phyloP scores from a whole-genome alignment of 371 early-diverging fungal species.

The Sporodiniella umbellata region DNA sequence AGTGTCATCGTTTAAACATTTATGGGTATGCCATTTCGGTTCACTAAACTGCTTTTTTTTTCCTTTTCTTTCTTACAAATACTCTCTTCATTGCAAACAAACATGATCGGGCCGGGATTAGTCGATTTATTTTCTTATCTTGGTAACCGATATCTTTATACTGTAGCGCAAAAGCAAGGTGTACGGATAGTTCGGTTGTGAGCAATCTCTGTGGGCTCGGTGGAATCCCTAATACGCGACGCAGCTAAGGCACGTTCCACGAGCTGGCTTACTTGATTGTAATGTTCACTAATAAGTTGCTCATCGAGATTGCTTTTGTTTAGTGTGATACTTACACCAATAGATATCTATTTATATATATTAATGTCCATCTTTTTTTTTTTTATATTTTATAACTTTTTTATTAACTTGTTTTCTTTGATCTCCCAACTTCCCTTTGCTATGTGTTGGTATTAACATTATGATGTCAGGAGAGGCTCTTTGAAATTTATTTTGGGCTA shows the following conservation, averaged over 20 bases:
- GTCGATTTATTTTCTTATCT: conserved; percentile 8
- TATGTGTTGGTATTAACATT: conserved; percentile 5
- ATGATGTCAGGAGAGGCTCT: conserved; percentile 4
- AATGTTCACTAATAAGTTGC: conserved; percentile 6
- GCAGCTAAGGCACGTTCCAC: conserved; percentile 7
- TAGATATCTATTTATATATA: background rate
- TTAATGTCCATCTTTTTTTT: conserved; percentile 5
- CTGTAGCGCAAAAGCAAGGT: conserved; percentile 9
- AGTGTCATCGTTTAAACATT: conserved; percentile 2
- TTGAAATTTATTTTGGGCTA: conserved; percentile 4
- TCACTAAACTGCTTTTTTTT: conserved; percentile 2
- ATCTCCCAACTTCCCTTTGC: background rate
- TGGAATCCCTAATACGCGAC: conserved; percentile 11
- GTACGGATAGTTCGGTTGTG: conserved; percentile 12
- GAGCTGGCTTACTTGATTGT: conserved; percentile 8
- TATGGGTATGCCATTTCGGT: conserved; percentile 1
- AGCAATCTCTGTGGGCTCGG: conserved; percentile 11
- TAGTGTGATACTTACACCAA: background rate
- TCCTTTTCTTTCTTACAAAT: conserved; percentile 7
- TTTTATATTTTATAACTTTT: conserved; percentile 2
- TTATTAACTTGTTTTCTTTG: conserved; percentile 1
- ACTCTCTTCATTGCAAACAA: conserved; percentile 10
- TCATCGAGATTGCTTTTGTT: conserved; percentile 5
- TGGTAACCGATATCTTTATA: conserved; percentile 8
- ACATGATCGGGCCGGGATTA: conserved; percentile 7